Base-by-base conservation (phyloP, 805 yeast species). In the Torulaspora delbrueckii region DNA sequence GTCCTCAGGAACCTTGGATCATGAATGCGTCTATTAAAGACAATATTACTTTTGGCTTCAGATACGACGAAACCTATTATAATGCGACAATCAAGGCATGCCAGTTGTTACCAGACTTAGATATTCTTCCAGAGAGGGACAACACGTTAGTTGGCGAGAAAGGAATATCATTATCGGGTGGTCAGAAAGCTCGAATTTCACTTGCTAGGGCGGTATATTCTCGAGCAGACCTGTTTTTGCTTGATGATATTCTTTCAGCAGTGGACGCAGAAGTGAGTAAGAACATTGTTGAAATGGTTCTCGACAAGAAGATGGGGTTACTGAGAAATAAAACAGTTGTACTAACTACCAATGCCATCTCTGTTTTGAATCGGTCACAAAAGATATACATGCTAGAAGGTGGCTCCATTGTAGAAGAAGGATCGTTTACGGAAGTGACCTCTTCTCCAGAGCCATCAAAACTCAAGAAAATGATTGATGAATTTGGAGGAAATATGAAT, bases 211-310 rank as follows among this genome's bases (percentile, higher is more conserved):
- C 87, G 0, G 82, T 82, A 4, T 82, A 82, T 57, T 66, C 85
- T 0, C 66, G 80, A 43, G 72, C 76, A 2, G 85, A 81, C 61
- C 68, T 81, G 5, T 75, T 77, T 47, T 58, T 82, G 32, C 53
- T 82, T 43, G 89, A 82, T 65, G 89, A 82, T 58, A 72, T 82
- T 22, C 66, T 82, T 46, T 76, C 84, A 52, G 88, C 88, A 2
- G 89, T 82, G 14, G 89, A 82, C 66, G 79, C 85, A 2, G 82
- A 82, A 58, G 89, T 82, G 40, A 79, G 83, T 37, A 74, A 70
- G 49, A 74, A 72, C 43, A 75, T 80, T 43, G 73, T 77, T 51
- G 68, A 75, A 5, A 56, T 71, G 31, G 83, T 81, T 12, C 57
- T 79, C 13, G 68, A 72, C 28, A 59, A 55, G 34, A 50, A 57